Conservation (phyloP, 1,284 basidiomycete genomes). For the Trichosporon coremiiforme region DNA sequence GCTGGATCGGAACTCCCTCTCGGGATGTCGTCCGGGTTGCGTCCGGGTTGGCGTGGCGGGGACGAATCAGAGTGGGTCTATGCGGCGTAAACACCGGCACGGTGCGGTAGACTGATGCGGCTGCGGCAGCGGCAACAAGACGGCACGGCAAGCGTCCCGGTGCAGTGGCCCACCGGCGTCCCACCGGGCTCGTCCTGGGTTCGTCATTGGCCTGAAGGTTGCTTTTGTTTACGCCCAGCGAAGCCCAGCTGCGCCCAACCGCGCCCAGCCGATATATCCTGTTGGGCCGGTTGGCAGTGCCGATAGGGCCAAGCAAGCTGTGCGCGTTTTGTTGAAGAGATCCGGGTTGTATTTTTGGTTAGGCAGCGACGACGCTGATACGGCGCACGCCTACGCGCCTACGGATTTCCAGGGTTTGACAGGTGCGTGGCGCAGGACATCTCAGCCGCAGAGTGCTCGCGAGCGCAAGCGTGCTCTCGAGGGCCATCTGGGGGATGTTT, state of each 20-base stretch:
- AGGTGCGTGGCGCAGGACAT: background rate
- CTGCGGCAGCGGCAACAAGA: background rate
- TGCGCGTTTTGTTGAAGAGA: background rate
- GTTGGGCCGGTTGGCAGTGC: background rate
- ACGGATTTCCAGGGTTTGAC: background rate
- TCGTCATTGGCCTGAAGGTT: background rate
- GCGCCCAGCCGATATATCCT: conserved; percentile 9
- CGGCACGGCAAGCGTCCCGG: background rate
- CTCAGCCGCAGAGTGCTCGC: too few species aligned
- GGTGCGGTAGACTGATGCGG: background rate
- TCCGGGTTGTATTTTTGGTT: background rate
- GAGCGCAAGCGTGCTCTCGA: too few species aligned
- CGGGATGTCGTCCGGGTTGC: too few species aligned
- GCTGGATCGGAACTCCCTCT: background rate
- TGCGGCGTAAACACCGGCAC: background rate
- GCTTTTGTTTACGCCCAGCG: background rate
- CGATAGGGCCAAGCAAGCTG: background rate
- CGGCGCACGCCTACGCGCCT: background rate
- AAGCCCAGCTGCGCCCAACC: too few species aligned
- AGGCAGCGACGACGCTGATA: background rate
- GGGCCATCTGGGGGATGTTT: too few species aligned
- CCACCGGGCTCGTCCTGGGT: background rate
- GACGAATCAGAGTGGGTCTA: background rate
- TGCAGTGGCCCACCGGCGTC: background rate
- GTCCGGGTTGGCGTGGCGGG: background rate